A percentile compares a stretch with the other conserved stretches of the same genome.
phyloP scores from a whole-genome alignment of 176 grass and related monocot species.

The Cenchrus purpureus region DNA sequence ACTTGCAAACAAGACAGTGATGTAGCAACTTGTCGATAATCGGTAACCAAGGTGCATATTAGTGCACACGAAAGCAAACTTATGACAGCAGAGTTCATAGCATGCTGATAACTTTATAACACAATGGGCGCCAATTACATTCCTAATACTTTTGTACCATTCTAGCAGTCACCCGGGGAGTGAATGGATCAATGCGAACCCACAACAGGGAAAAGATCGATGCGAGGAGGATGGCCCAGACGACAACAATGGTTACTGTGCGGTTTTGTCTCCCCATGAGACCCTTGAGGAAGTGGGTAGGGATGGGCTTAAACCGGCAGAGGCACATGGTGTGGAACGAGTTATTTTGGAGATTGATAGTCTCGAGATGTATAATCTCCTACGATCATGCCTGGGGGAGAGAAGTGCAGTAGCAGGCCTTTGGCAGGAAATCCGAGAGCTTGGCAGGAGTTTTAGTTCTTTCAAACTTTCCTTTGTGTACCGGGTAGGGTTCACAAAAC shows the following conservation, averaged over 20 bases:
- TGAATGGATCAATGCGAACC: constrained; percentile 88
- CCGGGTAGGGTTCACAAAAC: constrained; percentile 62
- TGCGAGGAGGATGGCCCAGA: constrained; percentile 79
- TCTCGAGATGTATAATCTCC: too few relatives aligned
- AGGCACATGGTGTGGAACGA: too few relatives aligned
- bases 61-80: constrained; percentile 32
- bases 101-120: constrained; percentile 43
- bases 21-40: constrained; percentile 23
- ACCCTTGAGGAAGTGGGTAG: constrained; percentile 66
- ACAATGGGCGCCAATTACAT: constrained; percentile 4
- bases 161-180: constrained; percentile 67
- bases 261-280: constrained; percentile 79
- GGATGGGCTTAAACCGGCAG: too few relatives aligned
- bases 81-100: constrained; percentile 22
- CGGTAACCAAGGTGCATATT: constrained; percentile 38
- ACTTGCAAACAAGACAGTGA: constrained; percentile 35
- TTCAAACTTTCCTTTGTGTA: too few relatives aligned
- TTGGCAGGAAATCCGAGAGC: too few relatives aligned
- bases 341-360: too few relatives aligned
- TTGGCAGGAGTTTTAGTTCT: too few relatives aligned
- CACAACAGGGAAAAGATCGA: constrained; percentile 82
- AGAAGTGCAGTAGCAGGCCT: too few relatives aligned
- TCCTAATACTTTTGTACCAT: background rate
- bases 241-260: constrained; percentile 71
- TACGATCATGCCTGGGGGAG: too few relatives aligned